Percentiles rank a stretch among this genome's conserved stretches.
Evolutionary conservation across 2,329 filamentous ascomycete species (phyloP).

Genomic region (Trichocomaceae sp.): DNA sequence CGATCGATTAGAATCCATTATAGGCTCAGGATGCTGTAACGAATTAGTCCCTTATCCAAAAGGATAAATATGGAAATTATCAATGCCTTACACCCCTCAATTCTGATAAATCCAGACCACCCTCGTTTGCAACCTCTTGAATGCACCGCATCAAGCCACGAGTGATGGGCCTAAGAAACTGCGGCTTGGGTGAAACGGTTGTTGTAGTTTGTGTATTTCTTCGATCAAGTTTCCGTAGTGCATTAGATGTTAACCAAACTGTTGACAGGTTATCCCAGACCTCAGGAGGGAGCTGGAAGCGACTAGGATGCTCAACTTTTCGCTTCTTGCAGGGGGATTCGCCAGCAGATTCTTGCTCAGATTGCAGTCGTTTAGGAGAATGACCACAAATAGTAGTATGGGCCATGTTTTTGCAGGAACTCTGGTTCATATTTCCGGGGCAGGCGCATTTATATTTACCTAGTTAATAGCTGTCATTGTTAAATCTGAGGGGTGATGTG

Average conservation of each 20-base stretch:
- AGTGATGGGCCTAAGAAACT: too few relatives aligned
- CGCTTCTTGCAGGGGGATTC: background rate
- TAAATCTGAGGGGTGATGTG: too few relatives aligned
- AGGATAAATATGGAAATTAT: too few relatives aligned
- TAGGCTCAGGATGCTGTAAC: too few relatives aligned
- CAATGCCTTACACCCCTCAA: conserved; percentile 4
- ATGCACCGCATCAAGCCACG: background rate
- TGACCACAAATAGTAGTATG: too few relatives aligned
- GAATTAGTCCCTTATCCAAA: too few relatives aligned
- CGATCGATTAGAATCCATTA: too few relatives aligned
- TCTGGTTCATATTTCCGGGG: too few relatives aligned
- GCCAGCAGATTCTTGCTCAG: background rate
- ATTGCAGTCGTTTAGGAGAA: background rate
- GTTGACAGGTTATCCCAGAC: background rate
- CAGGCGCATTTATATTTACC: background rate
- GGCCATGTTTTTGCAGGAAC: too few relatives aligned
- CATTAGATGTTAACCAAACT: background rate
- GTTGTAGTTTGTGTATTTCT: background rate
- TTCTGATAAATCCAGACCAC: conserved; percentile 3
- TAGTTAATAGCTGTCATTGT: background rate
- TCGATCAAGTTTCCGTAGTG: background rate
- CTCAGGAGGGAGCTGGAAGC: background rate
- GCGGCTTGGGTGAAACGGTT: too few relatives aligned
- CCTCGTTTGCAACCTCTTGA: conserved; percentile 3
- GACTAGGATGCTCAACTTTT: background rate